Conservation (phyloP, 257 asterid species). For the Solanum ossicruentum region DNA sequence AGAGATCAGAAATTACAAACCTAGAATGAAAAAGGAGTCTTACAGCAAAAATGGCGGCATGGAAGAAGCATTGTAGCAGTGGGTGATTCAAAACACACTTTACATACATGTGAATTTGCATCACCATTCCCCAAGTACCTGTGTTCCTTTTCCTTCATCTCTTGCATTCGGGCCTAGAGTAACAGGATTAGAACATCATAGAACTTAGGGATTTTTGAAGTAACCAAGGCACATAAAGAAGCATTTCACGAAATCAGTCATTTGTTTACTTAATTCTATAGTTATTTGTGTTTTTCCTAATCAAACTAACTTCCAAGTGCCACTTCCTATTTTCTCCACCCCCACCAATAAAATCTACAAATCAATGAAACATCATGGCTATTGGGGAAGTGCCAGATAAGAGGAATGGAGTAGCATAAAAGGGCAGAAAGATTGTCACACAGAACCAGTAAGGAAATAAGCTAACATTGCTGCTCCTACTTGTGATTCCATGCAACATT, state of each 20-base stretch:
- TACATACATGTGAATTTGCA: conserved; percentile 78
- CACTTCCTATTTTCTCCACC: not conserved
- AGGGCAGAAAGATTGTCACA: not conserved
- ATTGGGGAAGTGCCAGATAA: not conserved
- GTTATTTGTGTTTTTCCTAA: not conserved
- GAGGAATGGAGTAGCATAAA: not conserved
- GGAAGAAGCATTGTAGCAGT: conserved; percentile 97
- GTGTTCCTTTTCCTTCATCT: conserved; percentile 93
- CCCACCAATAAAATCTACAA: not conserved
- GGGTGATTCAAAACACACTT: conserved; percentile 91
- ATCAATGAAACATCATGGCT: not conserved
- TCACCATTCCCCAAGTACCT: conserved; percentile 63
- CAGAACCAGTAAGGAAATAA: not conserved
- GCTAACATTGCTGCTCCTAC: not conserved
- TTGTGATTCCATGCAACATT: not conserved
- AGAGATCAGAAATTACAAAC: not conserved
- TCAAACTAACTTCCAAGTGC: not conserved
- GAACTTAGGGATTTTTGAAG: not conserved
- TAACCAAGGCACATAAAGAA: not conserved
- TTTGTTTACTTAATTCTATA: not conserved
- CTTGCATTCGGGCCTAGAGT: conserved; percentile 90
- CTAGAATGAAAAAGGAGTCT: conserved; percentile 10
- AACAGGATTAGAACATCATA: not conserved
- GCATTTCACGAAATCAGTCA: not conserved
- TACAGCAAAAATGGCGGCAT: conserved; percentile 97